Percentiles rank a stretch among this genome's conserved stretches.
phyloP scores from a whole-genome alignment of 805 yeast species.

The Pichia insulana region DNA sequence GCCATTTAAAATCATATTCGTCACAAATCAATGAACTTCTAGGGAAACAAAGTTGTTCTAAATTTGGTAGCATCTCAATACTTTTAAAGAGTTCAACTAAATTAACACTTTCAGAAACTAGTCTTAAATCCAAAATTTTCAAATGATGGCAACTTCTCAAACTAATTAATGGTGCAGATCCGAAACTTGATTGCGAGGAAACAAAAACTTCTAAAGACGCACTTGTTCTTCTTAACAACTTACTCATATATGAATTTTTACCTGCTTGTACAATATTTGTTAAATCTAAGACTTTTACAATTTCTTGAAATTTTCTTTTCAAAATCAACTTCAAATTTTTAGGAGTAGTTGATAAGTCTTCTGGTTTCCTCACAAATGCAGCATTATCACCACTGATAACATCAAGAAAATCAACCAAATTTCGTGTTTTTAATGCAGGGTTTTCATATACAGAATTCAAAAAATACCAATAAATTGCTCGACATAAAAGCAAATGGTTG shows the following conservation, averaged over 20 bases:
- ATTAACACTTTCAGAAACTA: slow-evolving; percentile 87
- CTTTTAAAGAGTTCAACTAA: slow-evolving; percentile 71
- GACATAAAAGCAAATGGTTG: slow-evolving; percentile 51
- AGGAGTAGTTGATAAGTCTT: neutral
- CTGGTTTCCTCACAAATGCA: slow-evolving; percentile 8
- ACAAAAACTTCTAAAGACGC: slow-evolving; percentile 55
- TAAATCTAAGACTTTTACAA: slow-evolving; percentile 62
- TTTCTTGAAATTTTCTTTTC: slow-evolving; percentile 36
- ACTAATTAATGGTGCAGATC: slow-evolving; percentile 80
- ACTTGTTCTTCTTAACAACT: slow-evolving; percentile 70
- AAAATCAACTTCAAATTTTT: slow-evolving; percentile 7
- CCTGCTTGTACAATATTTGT: slow-evolving; percentile 82
- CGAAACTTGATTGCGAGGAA: slow-evolving; percentile 95
- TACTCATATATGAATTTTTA: slow-evolving; percentile 82
- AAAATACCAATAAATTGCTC: slow-evolving; percentile 49
- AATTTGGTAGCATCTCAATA: slow-evolving; percentile 47
- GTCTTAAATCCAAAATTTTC: slow-evolving; percentile 61
- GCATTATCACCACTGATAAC: slow-evolving; percentile 16
- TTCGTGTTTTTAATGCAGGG: slow-evolving; percentile 58
- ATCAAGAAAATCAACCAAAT: slow-evolving; percentile 68
- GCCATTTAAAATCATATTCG: slow-evolving; percentile 63
- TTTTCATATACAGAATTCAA: slow-evolving; percentile 55
- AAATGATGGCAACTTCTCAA: slow-evolving; percentile 61
- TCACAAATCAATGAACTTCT: slow-evolving; percentile 73
- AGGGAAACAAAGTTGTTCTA: slow-evolving; percentile 80